Percentiles rank a stretch among this genome's conserved stretches.
phyloP scores from a whole-genome alignment of 768 basidiomycete genomes.

The Filobasidium wieringae region DNA sequence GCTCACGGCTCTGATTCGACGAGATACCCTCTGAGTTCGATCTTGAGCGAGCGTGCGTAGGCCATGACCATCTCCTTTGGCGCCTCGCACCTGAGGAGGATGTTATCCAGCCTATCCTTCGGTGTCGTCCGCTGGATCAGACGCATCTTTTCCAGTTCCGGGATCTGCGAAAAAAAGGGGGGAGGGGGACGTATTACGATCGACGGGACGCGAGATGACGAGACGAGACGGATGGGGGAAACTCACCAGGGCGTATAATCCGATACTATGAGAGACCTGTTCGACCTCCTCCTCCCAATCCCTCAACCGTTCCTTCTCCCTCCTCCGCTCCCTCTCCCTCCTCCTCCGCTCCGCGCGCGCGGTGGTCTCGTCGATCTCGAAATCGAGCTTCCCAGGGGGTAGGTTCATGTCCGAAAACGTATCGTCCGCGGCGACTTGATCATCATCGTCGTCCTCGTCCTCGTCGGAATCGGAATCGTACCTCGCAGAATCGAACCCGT shows the following conservation, averaged over 20 bases:
- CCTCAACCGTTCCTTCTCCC: constrained; percentile 59
- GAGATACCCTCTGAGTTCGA: constrained; percentile 7
- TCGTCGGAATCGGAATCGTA: constrained; percentile 46
- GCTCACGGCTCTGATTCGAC: constrained; percentile 10
- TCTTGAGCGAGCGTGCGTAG: constrained; percentile 6
- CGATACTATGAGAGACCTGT: constrained; percentile 42
- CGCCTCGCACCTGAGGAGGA: constrained; percentile 32
- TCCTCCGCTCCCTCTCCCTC: constrained; percentile 41
- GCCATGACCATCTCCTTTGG: constrained; percentile 14
- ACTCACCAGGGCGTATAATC: constrained; percentile 80
- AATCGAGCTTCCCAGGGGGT: constrained; percentile 12
- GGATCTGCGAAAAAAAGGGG: constrained; percentile 38
- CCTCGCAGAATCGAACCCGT: constrained; percentile 54
- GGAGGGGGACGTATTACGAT: too few species aligned
- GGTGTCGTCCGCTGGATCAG: constrained; percentile 29
- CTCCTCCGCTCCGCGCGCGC: constrained; percentile 64
- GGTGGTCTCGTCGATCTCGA: constrained; percentile 50
- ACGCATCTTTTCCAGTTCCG: constrained; percentile 30
- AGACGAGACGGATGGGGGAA: not conserved
- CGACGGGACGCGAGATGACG: not conserved
- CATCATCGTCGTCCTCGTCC: constrained; percentile 19
- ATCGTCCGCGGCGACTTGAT: constrained; percentile 40
- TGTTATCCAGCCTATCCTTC: constrained; percentile 30
- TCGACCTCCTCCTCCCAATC: constrained; percentile 83
- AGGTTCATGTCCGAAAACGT: constrained; percentile 16